These are phyloP conservation scores for Backusella tarrabulga DNA, from an alignment of 192 early-diverging fungal species.

Conservation along the genomic window DNA sequence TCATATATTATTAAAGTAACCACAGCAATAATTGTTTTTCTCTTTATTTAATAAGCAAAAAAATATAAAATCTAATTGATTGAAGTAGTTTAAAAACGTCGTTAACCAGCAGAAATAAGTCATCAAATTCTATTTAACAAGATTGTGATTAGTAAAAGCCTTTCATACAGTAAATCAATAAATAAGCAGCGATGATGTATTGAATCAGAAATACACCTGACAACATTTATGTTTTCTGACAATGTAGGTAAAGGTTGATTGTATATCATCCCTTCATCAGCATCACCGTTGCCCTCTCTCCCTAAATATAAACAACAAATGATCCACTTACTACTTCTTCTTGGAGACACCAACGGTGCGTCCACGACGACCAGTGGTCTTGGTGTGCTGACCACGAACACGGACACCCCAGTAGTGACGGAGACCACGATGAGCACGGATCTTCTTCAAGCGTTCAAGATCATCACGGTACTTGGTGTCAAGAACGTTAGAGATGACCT, in stretches of 20 bases:
- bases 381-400: conserved; percentile 99
- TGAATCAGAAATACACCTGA: background rate
- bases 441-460: conserved; percentile 98
- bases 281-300: background rate
- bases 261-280: background rate
- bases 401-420: conserved; percentile 98
- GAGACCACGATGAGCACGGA: conserved; percentile 98
- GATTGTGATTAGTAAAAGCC: background rate
- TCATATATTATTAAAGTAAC: background rate
- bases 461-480: conserved; percentile 99
- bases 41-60: conserved; percentile 1
- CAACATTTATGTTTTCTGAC: background rate
- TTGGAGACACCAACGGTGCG: conserved; percentile 97
- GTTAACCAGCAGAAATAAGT: conserved; percentile 1
- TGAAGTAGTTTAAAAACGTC: background rate
- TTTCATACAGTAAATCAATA: background rate
- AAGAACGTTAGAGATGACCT: conserved; percentile 90
- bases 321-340: conserved; percentile 73
- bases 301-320: background rate
- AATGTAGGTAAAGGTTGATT: background rate
- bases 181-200: background rate
- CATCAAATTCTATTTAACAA: background rate
- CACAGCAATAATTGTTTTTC: background rate
- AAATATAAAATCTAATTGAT: background rate
- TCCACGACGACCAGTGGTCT: conserved; percentile 97